Conservation (phyloP, 2,329 filamentous ascomycete genomes). For the Colletotrichum siamense region DNA sequence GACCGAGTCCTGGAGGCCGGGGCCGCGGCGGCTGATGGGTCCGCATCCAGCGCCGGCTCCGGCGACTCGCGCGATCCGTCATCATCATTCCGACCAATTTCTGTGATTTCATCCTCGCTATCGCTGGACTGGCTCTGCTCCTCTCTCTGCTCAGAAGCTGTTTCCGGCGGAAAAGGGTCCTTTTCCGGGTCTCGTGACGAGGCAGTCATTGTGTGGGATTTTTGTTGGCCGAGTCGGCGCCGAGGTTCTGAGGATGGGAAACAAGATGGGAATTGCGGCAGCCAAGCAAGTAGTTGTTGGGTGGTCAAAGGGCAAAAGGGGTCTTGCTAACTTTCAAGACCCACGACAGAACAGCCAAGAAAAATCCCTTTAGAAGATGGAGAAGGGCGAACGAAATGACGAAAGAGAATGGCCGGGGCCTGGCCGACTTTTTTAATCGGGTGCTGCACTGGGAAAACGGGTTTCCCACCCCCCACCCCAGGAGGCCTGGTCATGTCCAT, state of each 20-base stretch:
- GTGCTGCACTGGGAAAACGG: neutral
- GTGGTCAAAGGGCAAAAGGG: neutral
- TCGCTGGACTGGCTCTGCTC: constrained; percentile 11
- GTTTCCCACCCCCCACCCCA: neutral
- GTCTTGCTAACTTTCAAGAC: neutral
- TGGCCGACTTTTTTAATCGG: constrained; percentile 10
- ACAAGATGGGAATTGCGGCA: neutral
- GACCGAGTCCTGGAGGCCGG: constrained; percentile 29
- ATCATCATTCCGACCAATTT: neutral
- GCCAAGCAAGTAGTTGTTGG: neutral
- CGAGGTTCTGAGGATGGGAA: neutral
- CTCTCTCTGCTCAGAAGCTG: neutral
- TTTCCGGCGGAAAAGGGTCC: constrained; percentile 10
- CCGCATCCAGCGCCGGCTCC: neutral
- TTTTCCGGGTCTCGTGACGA: constrained; percentile 17
- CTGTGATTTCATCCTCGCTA: constrained; percentile 13
- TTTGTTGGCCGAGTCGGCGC: constrained; percentile 11
- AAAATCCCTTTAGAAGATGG: neutral
- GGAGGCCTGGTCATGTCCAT: constrained; percentile 7
- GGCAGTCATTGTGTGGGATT: neutral
- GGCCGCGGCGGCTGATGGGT: neutral
- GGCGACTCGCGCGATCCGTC: neutral
- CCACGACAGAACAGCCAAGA: neutral
- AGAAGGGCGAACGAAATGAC: constrained; percentile 1
- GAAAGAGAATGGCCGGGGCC: constrained; percentile 6